Evolutionary conservation across 768 basidiomycete genomes (phyloP), one percentile per base, ranked within the genome.

Genomic region (Rhodotorula diobovata): DNA sequence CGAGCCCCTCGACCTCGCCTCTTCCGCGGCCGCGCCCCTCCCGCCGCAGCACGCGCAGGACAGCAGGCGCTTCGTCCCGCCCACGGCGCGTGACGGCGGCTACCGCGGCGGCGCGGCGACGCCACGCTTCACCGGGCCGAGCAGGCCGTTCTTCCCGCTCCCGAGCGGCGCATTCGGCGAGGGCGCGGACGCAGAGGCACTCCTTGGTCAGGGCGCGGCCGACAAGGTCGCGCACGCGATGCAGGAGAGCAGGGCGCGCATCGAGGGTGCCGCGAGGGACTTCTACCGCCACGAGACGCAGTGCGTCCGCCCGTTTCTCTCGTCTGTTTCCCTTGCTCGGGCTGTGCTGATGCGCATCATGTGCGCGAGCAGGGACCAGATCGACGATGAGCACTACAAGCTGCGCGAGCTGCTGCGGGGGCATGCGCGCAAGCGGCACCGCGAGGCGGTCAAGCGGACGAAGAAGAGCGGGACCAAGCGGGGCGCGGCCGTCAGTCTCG

Each of bases 391-490:
- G 50, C 73, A 75, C 57, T 41, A 54, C 9, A 56, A 63, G 63
- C 46, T 75, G n/a, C 59, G 73, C 4, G 73, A 75, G 61, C 41
- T 20, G 3, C 54, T 75, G n/a, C 35, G 73, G 15, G 73, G 73
- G 0, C 30, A 57, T 25, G 67, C 73, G 11, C 35, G 73, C 14
- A 75, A 75, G 57, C 54, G 73, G 1, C 73, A 75, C 51, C 63
- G 73, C 23, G 73, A 75, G 59, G 66, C 70, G 43, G 62, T 65
- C 64, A 75, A 75, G 67, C 32, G 70, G 45, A 68, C 43, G 3
- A 68, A 66, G 61, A 75, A 71, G 63, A 64, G 28, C 28, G 68
- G 37, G 20, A 50, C 48, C 23, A n/a, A 39, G 48, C 15, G 61
- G 12, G 48, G 39, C 10, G 37, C 5, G 8, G 67, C 56, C 2